Evolutionary conservation across 1,139 yeast species (phyloP).

Genomic region (Suhomyces taliae): DNA sequence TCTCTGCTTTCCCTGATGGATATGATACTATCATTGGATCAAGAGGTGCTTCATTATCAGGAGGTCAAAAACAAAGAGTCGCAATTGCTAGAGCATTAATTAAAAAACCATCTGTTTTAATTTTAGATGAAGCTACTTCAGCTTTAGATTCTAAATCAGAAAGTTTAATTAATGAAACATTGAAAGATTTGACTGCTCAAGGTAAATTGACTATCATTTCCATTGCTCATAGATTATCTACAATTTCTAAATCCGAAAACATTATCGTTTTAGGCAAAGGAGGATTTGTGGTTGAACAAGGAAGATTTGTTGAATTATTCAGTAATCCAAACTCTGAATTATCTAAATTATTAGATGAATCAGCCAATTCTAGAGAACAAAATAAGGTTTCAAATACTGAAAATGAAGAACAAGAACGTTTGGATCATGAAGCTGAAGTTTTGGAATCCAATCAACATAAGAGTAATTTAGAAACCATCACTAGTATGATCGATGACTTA

Average conservation of each 20-base stretch:
- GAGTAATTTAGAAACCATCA: conserved; percentile 30
- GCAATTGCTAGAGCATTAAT: conserved; percentile 84
- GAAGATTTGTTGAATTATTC: conserved; percentile 43
- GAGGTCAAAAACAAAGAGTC: conserved; percentile 89
- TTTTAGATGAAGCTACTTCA: conserved; percentile 78
- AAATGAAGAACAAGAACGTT: conserved; percentile 23
- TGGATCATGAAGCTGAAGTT: conserved; percentile 29
- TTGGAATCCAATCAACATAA: conserved; percentile 24
- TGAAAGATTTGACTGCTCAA: conserved; percentile 49
- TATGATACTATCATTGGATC: conserved; percentile 55
- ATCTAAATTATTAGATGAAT: conserved; percentile 44
- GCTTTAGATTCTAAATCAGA: conserved; percentile 79
- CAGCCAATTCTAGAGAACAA: conserved; percentile 25
- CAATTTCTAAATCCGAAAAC: conserved; percentile 57
- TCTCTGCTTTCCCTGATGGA: conserved; percentile 49
- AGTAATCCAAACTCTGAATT: conserved; percentile 45
- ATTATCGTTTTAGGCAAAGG: conserved; percentile 57
- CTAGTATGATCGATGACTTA: conserved; percentile 39
- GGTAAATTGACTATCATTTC: conserved; percentile 84
- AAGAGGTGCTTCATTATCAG: conserved; percentile 63
- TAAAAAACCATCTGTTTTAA: conserved; percentile 59
- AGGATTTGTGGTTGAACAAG: conserved; percentile 45
- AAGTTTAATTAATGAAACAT: conserved; percentile 59
- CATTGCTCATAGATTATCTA: conserved; percentile 87
- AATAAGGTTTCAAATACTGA: conserved; percentile 23